Evolutionary conservation across 371 early-diverging fungal genomes (phyloP).

Genomic region (Phascolomyces articulosus): DNA sequence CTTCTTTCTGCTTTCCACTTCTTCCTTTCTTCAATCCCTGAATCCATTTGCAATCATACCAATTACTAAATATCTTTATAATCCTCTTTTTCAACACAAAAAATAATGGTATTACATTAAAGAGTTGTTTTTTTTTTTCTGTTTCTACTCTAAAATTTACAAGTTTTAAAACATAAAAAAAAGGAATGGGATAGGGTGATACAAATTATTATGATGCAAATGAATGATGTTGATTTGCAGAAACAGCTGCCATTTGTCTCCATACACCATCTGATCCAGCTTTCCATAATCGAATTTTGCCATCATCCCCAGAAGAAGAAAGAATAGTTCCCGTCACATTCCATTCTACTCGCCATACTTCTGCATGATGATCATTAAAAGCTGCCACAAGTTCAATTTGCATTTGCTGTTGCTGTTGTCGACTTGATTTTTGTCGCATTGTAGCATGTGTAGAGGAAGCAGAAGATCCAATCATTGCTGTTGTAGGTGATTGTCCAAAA

Average conservation of each 20-base stretch:
- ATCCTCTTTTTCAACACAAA: too few species aligned
- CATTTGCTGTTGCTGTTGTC: conserved; percentile 29
- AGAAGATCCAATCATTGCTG: conserved; percentile 7
- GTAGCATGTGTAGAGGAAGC: conserved; percentile 11
- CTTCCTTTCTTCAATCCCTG: too few species aligned
- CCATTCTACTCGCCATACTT: conserved; percentile 93
- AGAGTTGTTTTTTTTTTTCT: too few species aligned
- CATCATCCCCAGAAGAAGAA: conserved; percentile 91
- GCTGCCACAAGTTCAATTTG: conserved; percentile 63
- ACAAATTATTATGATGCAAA: too few species aligned
- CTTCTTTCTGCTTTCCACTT: too few species aligned
- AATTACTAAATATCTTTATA: too few species aligned
- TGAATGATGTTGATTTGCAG: conserved; percentile 41
- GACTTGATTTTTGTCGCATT: not conserved
- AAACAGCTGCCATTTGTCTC: conserved; percentile 69
- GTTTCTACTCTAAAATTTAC: too few species aligned
- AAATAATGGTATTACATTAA: too few species aligned
- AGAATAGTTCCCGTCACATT: conserved; percentile 93
- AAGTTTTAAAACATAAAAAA: too few species aligned
- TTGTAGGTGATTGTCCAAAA: conserved; percentile 9
- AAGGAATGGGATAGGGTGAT: too few species aligned
- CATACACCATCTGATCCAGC: conserved; percentile 67
- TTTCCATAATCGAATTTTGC: conserved; percentile 89
- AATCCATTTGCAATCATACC: too few species aligned
- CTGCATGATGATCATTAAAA: conserved; percentile 73